Evolutionary conservation across 306 rosid genomes (phyloP).

Genomic region (Cicer arietinum): DNA sequence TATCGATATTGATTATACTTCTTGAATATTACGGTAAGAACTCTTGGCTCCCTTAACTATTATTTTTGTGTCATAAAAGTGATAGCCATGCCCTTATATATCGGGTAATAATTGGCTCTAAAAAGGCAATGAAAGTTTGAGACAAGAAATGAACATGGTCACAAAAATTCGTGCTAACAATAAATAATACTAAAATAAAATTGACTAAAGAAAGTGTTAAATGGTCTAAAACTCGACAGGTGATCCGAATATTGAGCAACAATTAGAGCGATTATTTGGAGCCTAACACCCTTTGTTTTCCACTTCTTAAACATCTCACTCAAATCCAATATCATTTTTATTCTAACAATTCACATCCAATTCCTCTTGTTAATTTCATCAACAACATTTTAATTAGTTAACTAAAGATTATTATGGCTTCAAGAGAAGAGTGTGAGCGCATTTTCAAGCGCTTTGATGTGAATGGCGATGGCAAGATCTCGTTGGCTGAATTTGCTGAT

Average conservation of each 20-base stretch:
- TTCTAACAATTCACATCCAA: neutral
- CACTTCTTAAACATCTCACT: slow-evolving; percentile 1
- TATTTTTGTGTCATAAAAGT: neutral
- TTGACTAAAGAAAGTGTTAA: neutral
- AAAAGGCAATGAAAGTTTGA: neutral
- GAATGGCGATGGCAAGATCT: slow-evolving; percentile 69
- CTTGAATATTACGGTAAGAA: neutral
- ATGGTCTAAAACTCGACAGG: slow-evolving; percentile 8
- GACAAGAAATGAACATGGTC: slow-evolving; percentile 23
- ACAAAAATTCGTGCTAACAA: neutral
- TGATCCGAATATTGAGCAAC: slow-evolving; percentile 37
- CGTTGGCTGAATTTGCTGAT: slow-evolving; percentile 57
- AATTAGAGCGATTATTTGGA: slow-evolving; percentile 14
- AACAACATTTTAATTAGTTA: neutral
- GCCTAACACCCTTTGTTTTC: neutral
- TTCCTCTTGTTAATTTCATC: neutral
- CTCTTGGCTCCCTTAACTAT: neutral
- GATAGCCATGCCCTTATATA: neutral
- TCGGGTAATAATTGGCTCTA: slow-evolving; percentile 19
- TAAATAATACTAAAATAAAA: slow-evolving; percentile 11
- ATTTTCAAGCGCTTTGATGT: slow-evolving; percentile 70
- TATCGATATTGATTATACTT: neutral
- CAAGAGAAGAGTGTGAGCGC: slow-evolving; percentile 56
- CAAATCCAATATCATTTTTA: neutral
- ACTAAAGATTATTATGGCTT: slow-evolving; percentile 19